Base-by-base conservation (phyloP, 768 basidiomycete genomes). In the Lactarius sanguifluus region DNA sequence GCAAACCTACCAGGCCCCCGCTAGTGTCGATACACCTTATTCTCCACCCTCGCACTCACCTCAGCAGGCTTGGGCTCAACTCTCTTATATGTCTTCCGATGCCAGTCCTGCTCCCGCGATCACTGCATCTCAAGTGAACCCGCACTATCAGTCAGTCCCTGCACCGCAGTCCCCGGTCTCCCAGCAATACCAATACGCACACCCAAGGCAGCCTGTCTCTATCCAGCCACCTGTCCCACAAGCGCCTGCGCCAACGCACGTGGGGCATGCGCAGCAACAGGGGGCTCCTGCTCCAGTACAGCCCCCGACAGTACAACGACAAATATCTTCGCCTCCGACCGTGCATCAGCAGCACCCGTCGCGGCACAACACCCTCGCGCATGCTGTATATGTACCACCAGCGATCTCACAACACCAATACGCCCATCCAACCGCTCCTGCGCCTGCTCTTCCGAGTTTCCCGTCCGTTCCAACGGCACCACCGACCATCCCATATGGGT, bases 201-300 rank as follows among this genome's bases (percentile, higher is more conserved):
- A 71, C 47, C 74, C 78, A 62, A 68, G 73, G 43, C 76, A 75
- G 6, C 75, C 75, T 15, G 63, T 74, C 67, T 61, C 66, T 54
- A 59, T 67, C 67, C 69, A 72, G 57, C 61, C 71, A 47, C 52
- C 69, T 60, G 45, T 32, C 20, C 45, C 63, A 50, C 45, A 69
- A 71, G 68, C 72, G 63, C 72, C 38, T 72, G 71, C 34, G 13
- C 61, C 62, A 23, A 60, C 41, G 3, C 58, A 55, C 36, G 58
- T 45, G 18, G 38, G 50, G 20, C 32, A n/a, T 8, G 41, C 41
- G 40, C 64, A 41, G 32, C 67, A 61, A 15, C 57, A 52, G 15
- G 63, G n/a, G 40, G 16, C 57, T 16, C 28, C 64, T 0, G 30
- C 23, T 32, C 45, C 60, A n/a, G 34, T 50, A 23, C 69, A 68